Evolutionary conservation across 768 basidiomycete genomes (phyloP), one percentile per base, ranked within the genome.

Genomic region (Tylopilus vinaceipallidus): DNA sequence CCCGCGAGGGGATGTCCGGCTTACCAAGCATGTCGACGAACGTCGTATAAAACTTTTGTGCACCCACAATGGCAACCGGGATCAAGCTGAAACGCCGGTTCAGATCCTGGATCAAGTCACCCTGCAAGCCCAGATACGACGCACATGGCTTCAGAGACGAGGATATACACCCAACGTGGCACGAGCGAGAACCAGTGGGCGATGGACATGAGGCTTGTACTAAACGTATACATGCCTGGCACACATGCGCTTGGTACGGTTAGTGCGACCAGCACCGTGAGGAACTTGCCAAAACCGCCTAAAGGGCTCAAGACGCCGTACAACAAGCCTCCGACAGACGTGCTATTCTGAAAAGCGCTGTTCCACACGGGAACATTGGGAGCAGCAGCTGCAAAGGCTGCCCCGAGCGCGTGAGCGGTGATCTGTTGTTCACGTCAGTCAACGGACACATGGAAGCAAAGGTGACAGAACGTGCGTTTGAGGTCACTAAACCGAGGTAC

Each of bases 201-300:
- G n/a, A 74, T 52, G 11, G 72, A 61, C 74, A 75, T 74, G 46
- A 75, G 62, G 36, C 74, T 75, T n/a, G 78, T 74, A 17, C 72
- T 70, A 57, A 75, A 78, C 12, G 75, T 75, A 60, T 84, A 84
- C 70, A 83, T 80, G 34, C 79, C 79, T 0, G 81, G 81, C 2
- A 78, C 79, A 32, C 77, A 75, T 41, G 81, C 81, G 50, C 76
- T 77, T 9, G 77, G 75, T 29, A 81, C 74, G 43, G 71, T 75
- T 43, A 84, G 65, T 19, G 81, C 79, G 38, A 82, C 67, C 20
- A 84, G 54, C 34, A 77, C 74, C 0, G 72, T 72, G 26, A 80
- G 66, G 64, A 79, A 73, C 56, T 73, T 71, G 42, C 75, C 75
- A 42, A 78, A 79, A 2, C 70, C 66, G 8, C 76, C 75, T 0